Evolutionary conservation across 768 basidiomycete species (phyloP).

Genomic region (Tricholoma terreum): DNA sequence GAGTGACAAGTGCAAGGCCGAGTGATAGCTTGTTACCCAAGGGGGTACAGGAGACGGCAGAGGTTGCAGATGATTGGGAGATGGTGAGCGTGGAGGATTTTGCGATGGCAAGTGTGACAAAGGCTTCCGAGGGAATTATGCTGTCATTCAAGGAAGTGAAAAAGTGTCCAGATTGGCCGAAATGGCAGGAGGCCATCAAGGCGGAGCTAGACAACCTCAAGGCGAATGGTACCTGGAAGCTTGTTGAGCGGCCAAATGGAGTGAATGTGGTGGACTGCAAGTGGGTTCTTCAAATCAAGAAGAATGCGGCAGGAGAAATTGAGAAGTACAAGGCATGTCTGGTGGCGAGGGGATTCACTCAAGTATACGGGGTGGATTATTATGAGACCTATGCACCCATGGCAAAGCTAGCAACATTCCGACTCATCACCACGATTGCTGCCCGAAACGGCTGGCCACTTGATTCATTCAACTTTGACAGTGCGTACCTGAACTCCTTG

Average conservation of each 20-base stretch:
- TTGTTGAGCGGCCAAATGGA: conserved; percentile 7
- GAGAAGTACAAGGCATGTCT: conserved; percentile 31
- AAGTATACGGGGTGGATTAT: conserved; percentile 33
- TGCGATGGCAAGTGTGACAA: conserved; percentile 1
- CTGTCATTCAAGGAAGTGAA: conserved; percentile 12
- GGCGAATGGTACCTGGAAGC: conserved; percentile 14
- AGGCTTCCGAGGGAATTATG: conserved; percentile 10
- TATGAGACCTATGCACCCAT: conserved; percentile 21
- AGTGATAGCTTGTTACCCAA: not conserved
- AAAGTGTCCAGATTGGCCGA: conserved; percentile 11
- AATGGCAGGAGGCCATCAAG: conserved; percentile 17
- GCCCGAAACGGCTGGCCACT: conserved; percentile 12
- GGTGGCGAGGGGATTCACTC: conserved; percentile 28
- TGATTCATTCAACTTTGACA: conserved; percentile 19
- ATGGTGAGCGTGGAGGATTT: not conserved
- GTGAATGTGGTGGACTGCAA: conserved; percentile 14
- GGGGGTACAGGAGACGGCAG: conserved; percentile 3
- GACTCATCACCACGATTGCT: conserved; percentile 23
- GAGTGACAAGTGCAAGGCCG: not conserved
- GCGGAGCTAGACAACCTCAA: conserved; percentile 17
- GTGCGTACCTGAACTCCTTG: conserved; percentile 19
- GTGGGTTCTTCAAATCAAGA: conserved; percentile 17
- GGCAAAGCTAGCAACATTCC: conserved; percentile 11
- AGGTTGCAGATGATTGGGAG: conserved; percentile 1
- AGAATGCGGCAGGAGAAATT: conserved; percentile 16